Evolutionary conservation across 371 early-diverging fungal genomes (phyloP).

Genomic region (Furculomyces boomerangus): DNA sequence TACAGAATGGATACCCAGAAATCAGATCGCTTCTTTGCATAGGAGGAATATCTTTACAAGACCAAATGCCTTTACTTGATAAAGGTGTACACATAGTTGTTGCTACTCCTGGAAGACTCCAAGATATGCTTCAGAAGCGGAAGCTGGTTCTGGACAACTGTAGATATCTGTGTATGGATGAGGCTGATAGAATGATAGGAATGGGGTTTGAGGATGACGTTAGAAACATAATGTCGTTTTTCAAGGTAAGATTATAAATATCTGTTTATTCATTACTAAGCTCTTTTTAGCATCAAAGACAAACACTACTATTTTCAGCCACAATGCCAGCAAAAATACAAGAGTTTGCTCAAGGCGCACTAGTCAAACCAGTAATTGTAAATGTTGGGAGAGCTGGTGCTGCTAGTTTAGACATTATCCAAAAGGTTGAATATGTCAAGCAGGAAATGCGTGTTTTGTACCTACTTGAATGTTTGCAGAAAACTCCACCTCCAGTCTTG

Average conservation of each 20-base stretch:
- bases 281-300: constrained; percentile 45
- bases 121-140: constrained; percentile 81
- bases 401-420: constrained; percentile 92
- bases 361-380: constrained; percentile 82
- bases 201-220: constrained; percentile 90
- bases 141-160: constrained; percentile 55
- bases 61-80: constrained; percentile 61
- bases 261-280: background rate
- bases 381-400: constrained; percentile 97
- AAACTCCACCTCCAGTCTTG: constrained; percentile 88
- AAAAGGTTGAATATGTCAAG: constrained; percentile 94
- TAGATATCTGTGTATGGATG: constrained; percentile 74
- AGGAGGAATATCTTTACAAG: constrained; percentile 90
- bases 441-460: constrained; percentile 85
- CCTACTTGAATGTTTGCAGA: constrained; percentile 79
- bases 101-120: constrained; percentile 94
- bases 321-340: constrained; percentile 98
- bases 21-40: constrained; percentile 71
- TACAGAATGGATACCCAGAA: constrained; percentile 47
- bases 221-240: constrained; percentile 77
- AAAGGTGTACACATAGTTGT: constrained; percentile 89
- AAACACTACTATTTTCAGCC: constrained; percentile 85
- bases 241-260: constrained; percentile 33
- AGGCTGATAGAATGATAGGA: constrained; percentile 92
- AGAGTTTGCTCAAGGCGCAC: constrained; percentile 75